These are phyloP conservation scores for Heliocybe sulcata DNA, from an alignment of 1,284 basidiomycete species.

Conservation along the genomic window DNA sequence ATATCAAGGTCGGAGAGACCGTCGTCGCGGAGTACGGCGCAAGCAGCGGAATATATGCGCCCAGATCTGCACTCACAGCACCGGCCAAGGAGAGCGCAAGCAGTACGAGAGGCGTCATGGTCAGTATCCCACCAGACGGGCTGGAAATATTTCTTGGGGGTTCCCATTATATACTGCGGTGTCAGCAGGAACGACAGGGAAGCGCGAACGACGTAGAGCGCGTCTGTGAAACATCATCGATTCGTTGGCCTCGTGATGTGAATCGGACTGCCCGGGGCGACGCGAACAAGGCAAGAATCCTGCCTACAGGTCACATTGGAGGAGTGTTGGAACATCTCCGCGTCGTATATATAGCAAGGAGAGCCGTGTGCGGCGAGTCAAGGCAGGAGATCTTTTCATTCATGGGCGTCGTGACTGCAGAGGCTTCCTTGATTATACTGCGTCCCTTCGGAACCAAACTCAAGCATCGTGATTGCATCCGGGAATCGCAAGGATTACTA, in stretches of 20 bases:
- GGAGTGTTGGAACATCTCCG: not conserved
- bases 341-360: no score
- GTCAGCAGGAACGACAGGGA: not conserved
- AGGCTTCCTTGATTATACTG: no score
- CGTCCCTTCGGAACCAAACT: no score
- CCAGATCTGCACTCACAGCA: not conserved
- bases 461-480: no score
- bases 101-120: not conserved
- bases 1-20: constrained; percentile 41
- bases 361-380: no score
- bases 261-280: not conserved
- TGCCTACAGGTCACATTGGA: not conserved
- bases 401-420: no score
- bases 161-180: not conserved
- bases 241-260: not conserved
- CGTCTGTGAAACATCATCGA: not conserved
- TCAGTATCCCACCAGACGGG: not conserved
- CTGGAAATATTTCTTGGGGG: not conserved
- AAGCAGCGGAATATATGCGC: constrained; percentile 10
- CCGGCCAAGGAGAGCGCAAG: not conserved
- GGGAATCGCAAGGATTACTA: no score
- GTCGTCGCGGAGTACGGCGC: constrained; percentile 10
- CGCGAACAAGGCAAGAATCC: not conserved
- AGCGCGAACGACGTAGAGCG: not conserved
- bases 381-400: no score